These are phyloP conservation scores for Neurospora cerealis DNA, from an alignment of 495 filamentous ascomycete genomes.

Conservation along the genomic window DNA sequence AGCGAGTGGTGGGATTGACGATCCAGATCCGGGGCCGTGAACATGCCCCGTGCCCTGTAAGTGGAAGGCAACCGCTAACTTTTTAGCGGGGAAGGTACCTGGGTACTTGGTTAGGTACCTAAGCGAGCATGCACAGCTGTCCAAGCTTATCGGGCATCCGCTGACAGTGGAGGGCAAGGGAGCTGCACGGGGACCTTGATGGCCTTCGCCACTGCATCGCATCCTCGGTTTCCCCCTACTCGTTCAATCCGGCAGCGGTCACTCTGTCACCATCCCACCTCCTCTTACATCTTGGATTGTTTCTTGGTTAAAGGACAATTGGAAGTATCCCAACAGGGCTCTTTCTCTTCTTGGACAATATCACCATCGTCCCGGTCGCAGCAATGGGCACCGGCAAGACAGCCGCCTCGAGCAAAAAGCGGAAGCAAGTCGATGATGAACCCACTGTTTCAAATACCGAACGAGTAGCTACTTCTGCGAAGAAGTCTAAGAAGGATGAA, in stretches of 20 bases:
- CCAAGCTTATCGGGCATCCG: neutral
- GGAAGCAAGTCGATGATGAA: slow-evolving; percentile 1
- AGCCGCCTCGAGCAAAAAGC: slow-evolving; percentile 3
- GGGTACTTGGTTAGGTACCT: neutral
- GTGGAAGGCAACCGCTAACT: neutral
- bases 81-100: neutral
- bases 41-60: neutral
- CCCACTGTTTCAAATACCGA: neutral
- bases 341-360: neutral
- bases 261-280: neutral
- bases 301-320: neutral
- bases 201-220: neutral
- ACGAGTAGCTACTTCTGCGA: neutral
- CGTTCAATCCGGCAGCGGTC: neutral
- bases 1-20: neutral
- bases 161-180: neutral
- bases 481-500: neutral
- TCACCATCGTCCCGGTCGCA: neutral
- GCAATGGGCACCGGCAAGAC: neutral
- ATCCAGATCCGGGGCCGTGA: neutral
- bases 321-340: neutral
- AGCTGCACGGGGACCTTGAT: neutral
- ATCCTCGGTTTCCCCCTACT: neutral
- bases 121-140: neutral
- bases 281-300: neutral